Conservation (phyloP, 257 asterid genomes). For the Solanum acaule region DNA sequence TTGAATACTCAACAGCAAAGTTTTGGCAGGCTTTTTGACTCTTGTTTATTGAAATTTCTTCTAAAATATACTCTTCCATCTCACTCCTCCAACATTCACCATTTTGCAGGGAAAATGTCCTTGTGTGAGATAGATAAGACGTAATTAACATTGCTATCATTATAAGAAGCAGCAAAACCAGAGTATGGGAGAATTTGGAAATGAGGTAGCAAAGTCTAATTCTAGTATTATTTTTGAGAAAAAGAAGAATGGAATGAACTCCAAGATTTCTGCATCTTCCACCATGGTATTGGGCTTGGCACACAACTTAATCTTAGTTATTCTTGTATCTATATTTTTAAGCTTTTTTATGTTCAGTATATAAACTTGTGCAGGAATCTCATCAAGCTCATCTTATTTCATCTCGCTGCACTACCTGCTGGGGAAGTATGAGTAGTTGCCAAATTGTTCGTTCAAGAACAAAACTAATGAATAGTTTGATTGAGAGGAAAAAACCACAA, state of each 20-base stretch:
- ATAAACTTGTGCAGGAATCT: slow-evolving; percentile 36
- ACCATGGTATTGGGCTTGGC: slow-evolving; percentile 21
- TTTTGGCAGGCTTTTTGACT: neutral
- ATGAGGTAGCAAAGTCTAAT: slow-evolving; percentile 18
- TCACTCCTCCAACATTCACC: neutral
- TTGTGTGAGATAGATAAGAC: neutral
- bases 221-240: slow-evolving; percentile 10
- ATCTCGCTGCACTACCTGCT: slow-evolving; percentile 46
- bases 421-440: slow-evolving; percentile 34
- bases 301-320: neutral
- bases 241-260: slow-evolving; percentile 31
- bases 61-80: neutral
- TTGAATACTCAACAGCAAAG: neutral
- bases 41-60: neutral
- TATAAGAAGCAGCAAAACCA: neutral
- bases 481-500: slow-evolving; percentile 50
- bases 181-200: slow-evolving; percentile 40
- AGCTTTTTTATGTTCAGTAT: neutral
- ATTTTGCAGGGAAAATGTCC: neutral
- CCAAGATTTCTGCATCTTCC: slow-evolving; percentile 29
- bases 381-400: slow-evolving; percentile 15
- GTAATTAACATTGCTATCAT: neutral
- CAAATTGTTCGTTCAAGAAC: slow-evolving; percentile 77
- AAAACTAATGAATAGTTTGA: slow-evolving; percentile 70
- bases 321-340: neutral